phyloP scores from a whole-genome alignment of 2,329 filamentous ascomycete species.

The Teratosphaeriaceae sp. region DNA sequence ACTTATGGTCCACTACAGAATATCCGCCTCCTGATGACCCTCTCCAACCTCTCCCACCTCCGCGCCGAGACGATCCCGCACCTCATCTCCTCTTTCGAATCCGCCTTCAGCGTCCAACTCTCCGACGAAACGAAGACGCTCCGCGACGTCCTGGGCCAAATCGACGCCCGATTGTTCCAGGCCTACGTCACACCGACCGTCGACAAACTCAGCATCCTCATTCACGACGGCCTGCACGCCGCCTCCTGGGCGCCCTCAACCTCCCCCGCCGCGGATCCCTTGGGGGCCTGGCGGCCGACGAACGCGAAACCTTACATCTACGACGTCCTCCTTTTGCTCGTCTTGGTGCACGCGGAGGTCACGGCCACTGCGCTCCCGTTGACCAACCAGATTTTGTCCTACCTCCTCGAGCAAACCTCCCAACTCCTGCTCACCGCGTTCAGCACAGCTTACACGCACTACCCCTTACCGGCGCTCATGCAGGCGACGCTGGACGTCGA shows the following conservation, averaged over 20 bases:
- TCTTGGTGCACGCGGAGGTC: slow-evolving; percentile 47
- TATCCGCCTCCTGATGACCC: slow-evolving; percentile 82
- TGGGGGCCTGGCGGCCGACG: slow-evolving; percentile 52
- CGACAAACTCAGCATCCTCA: slow-evolving; percentile 59
- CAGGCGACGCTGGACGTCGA: slow-evolving; percentile 97
- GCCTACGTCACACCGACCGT: slow-evolving; percentile 80
- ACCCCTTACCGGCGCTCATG: slow-evolving; percentile 77
- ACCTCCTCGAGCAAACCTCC: slow-evolving; percentile 77
- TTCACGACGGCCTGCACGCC: slow-evolving; percentile 64
- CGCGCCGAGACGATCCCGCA: slow-evolving; percentile 76
- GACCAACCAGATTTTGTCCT: slow-evolving; percentile 66
- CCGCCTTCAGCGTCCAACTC: slow-evolving; percentile 85
- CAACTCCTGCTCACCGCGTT: slow-evolving; percentile 77
- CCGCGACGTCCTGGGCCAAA: slow-evolving; percentile 81
- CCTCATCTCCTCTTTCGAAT: slow-evolving; percentile 89
- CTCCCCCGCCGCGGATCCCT: slow-evolving; percentile 8
- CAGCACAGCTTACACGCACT: slow-evolving; percentile 49
- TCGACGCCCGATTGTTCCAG: slow-evolving; percentile 84
- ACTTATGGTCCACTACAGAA: slow-evolving; percentile 18
- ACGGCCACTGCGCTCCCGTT: slow-evolving; percentile 41
- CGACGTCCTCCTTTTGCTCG: slow-evolving; percentile 73
- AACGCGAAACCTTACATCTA: slow-evolving; percentile 87
- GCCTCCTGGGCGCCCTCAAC: slow-evolving; percentile 61
- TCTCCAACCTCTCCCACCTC: slow-evolving; percentile 84
- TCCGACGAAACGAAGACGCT: slow-evolving; percentile 92